These are phyloP conservation scores for Paragyromitra xinjiangensis DNA, from an alignment of 495 filamentous ascomycete genomes.

Conservation along the genomic window DNA sequence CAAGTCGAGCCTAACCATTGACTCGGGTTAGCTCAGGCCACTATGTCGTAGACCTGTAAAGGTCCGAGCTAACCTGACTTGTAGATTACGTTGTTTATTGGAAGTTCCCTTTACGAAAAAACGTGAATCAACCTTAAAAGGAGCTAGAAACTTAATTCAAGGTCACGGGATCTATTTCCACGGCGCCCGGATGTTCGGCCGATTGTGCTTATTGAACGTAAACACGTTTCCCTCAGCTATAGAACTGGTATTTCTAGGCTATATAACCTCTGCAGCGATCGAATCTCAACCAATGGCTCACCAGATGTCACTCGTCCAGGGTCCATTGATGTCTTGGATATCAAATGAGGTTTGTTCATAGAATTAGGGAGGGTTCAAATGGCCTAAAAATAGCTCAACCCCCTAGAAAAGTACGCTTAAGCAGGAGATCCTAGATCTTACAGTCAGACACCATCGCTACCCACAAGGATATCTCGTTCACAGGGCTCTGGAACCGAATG, in stretches of 20 bases:
- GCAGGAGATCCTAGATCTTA: neutral
- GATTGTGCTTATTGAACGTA: no score
- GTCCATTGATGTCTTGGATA: neutral
- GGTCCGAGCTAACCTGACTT: no score
- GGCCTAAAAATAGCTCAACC: conserved; percentile 10
- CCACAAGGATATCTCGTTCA: neutral
- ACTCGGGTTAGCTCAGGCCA: no score
- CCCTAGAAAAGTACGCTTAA: neutral
- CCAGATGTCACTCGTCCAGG: conserved; percentile 22
- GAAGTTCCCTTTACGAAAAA: no score
- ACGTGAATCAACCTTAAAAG: no score
- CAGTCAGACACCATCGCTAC: neutral
- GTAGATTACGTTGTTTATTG: no score
- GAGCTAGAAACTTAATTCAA: no score
- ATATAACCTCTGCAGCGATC: no score
- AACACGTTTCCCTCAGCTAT: neutral
- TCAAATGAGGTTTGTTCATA: neutral
- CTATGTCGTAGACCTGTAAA: no score
- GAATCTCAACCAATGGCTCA: conserved; percentile 1
- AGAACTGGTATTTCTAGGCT: neutral
- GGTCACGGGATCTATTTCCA: no score
- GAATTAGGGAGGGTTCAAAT: neutral
- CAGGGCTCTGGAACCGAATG: neutral
- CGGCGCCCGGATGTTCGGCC: no score
- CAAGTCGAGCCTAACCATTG: no score